Percentiles rank a stretch among this genome's conserved stretches.
These are phyloP conservation scores for Lepidopterella palustris DNA, from an alignment of 495 filamentous ascomycete genomes.

Conservation along the genomic window DNA sequence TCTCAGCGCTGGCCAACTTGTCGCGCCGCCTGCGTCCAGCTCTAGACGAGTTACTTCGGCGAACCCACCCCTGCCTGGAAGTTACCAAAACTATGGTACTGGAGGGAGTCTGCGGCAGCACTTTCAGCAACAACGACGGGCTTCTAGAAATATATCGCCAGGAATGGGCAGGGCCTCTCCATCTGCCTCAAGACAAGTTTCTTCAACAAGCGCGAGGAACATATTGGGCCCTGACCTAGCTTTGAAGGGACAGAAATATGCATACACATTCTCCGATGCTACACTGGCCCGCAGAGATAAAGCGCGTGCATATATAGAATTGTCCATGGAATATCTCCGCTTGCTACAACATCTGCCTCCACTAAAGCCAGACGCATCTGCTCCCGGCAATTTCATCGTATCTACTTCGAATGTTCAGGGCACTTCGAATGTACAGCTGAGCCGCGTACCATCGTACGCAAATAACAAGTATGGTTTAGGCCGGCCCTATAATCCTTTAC, in stretches of 20 bases:
- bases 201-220: constrained; percentile 9
- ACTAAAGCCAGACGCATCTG: constrained; percentile 46
- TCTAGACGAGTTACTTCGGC: constrained; percentile 48
- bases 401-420: constrained; percentile 29
- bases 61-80: constrained; percentile 36
- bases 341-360: constrained; percentile 69
- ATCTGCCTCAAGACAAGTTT: constrained; percentile 11
- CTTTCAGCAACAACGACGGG: constrained; percentile 56
- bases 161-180: constrained; percentile 37
- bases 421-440: constrained; percentile 28
- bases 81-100: constrained; percentile 21
- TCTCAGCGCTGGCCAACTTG: constrained; percentile 33
- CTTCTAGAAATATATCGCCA: constrained; percentile 54
- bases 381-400: constrained; percentile 31
- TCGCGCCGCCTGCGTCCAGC: constrained; percentile 34
- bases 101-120: constrained; percentile 58
- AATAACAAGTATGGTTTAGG: constrained; percentile 39
- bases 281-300: constrained; percentile 73
- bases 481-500: constrained; percentile 76
- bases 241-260: constrained; percentile 4
- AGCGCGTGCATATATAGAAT: constrained; percentile 69
- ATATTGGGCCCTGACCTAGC: constrained; percentile 1
- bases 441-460: constrained; percentile 23
- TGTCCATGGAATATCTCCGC: constrained; percentile 72
- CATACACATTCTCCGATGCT: constrained; percentile 63